Evolutionary conservation across 176 grass and related monocot species (phyloP).

Genomic region (Aegilops speltoides): DNA sequence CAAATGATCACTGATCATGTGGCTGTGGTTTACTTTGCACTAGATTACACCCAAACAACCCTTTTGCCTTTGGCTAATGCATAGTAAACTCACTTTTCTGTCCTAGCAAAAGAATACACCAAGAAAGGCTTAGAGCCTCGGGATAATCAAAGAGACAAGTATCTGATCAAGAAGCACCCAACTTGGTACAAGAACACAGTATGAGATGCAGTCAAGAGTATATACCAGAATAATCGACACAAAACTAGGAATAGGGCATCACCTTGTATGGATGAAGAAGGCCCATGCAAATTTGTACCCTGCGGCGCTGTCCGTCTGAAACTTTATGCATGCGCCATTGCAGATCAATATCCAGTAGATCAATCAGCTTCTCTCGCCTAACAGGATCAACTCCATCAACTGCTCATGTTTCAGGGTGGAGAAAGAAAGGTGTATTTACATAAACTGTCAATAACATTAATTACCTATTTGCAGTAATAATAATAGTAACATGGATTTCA

Average conservation of each 20-base stretch:
- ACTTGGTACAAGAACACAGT: not conserved
- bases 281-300: slow-evolving; percentile 99
- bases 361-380: slow-evolving; percentile 81
- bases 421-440: slow-evolving; percentile 24
- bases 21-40: not conserved
- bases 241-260: slow-evolving; percentile 19
- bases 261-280: slow-evolving; percentile 99
- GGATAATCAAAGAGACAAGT: not conserved
- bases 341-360: slow-evolving; percentile 94
- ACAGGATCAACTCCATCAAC: slow-evolving; percentile 92
- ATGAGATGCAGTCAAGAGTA: not conserved
- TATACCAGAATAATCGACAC: not conserved
- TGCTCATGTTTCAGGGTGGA: slow-evolving; percentile 51
- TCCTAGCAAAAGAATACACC: not conserved
- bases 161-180: slow-evolving; percentile 9
- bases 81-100: not conserved
- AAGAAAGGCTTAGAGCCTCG: not conserved
- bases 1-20: not conserved
- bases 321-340: slow-evolving; percentile 99
- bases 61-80: not conserved
- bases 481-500: not conserved
- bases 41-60: not conserved
- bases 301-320: slow-evolving; percentile 90
- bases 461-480: not conserved
- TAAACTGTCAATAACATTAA: slow-evolving; percentile 20